These are phyloP conservation scores for Coniella vitis DNA, from an alignment of 2,329 filamentous ascomycete genomes.

Conservation along the genomic window DNA sequence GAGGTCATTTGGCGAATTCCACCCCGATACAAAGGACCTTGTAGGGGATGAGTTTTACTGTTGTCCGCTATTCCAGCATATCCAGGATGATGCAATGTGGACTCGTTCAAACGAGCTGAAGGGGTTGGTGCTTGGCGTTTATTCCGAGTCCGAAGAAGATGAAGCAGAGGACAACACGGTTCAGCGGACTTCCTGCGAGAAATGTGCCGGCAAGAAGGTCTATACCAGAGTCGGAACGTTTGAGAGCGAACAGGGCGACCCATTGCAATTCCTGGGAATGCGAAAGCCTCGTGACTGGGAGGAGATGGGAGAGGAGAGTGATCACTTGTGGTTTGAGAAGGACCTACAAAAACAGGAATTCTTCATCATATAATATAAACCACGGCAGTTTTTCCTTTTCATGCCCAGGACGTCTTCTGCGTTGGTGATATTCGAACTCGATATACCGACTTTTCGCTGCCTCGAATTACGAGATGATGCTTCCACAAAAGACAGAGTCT, in stretches of 20 bases:
- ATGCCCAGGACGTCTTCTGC: too few species aligned
- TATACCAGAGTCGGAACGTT: conserved; percentile 2
- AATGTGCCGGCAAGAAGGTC: background rate
- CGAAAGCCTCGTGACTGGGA: conserved; percentile 5
- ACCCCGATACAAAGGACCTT: background rate
- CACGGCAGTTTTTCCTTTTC: too few species aligned
- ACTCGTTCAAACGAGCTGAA: background rate
- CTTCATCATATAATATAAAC: background rate
- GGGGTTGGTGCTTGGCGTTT: conserved; percentile 2
- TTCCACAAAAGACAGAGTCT: too few species aligned
- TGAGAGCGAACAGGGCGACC: background rate
- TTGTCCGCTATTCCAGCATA: background rate
- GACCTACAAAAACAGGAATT: background rate
- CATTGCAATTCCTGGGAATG: background rate
- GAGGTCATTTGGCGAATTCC: background rate
- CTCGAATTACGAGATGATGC: too few species aligned
- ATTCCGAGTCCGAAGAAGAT: background rate
- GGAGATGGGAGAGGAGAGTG: background rate
- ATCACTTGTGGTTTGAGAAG: conserved; percentile 5
- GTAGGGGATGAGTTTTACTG: background rate
- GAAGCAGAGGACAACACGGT: background rate
- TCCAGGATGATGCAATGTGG: background rate
- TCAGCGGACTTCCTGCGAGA: background rate
- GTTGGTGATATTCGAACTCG: too few species aligned
- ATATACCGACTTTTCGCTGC: too few species aligned